Conservation (phyloP, 768 basidiomycete species). For the Tylopilus vinaceipallidus region DNA sequence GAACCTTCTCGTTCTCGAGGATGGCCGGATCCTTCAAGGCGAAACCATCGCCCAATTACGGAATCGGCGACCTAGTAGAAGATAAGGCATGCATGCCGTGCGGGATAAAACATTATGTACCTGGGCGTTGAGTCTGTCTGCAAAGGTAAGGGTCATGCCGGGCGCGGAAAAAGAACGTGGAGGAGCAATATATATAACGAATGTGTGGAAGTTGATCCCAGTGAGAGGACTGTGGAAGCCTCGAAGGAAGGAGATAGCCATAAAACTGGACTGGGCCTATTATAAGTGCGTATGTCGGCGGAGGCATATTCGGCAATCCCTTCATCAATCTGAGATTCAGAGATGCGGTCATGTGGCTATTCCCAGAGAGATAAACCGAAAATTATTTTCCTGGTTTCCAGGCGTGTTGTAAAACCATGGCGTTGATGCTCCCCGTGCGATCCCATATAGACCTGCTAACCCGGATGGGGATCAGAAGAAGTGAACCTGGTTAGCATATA, state of each 20-base stretch:
- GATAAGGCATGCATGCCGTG: background rate
- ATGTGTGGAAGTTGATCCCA: conserved; percentile 5
- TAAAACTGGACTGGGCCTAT: conserved; percentile 1
- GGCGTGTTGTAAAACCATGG: no score
- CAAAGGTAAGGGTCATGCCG: conserved; percentile 38
- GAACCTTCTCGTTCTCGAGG: conserved; percentile 61
- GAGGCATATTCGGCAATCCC: conserved; percentile 8
- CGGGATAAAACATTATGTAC: conserved; percentile 16
- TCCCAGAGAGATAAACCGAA: conserved; percentile 27
- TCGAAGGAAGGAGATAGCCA: conserved; percentile 5
- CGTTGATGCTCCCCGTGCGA: no score
- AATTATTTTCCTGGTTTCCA: conserved; percentile 11
- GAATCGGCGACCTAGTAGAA: conserved; percentile 38
- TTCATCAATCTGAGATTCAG: conserved; percentile 23
- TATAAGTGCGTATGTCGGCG: conserved; percentile 10
- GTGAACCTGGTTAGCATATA: no score
- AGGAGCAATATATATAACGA: conserved; percentile 26
- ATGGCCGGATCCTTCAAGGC: conserved; percentile 69
- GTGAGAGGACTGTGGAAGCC: background rate
- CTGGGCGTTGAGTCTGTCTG: conserved; percentile 43
- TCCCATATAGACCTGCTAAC: no score
- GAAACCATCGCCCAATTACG: conserved; percentile 62
- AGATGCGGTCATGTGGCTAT: conserved; percentile 13
- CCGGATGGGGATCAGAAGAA: no score
- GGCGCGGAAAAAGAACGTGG: conserved; percentile 19